Evolutionary conservation across 306 rosid species (phyloP).

Genomic region (Quercus dentata): DNA sequence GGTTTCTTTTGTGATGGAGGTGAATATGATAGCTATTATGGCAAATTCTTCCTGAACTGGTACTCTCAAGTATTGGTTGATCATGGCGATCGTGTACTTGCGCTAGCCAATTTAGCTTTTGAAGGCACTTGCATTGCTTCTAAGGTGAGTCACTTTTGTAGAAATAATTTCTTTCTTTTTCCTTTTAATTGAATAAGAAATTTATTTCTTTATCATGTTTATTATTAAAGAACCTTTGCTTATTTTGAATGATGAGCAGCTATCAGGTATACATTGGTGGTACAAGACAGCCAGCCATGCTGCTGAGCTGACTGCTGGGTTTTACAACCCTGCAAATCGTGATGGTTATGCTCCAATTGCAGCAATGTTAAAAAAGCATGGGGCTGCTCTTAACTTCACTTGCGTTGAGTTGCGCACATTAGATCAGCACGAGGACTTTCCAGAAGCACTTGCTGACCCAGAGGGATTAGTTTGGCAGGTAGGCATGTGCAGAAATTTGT

Average conservation of each 20-base stretch:
- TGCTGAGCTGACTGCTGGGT: slow-evolving; percentile 93
- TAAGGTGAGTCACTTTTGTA: slow-evolving; percentile 52
- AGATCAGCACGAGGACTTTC: slow-evolving; percentile 60
- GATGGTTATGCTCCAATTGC: slow-evolving; percentile 88
- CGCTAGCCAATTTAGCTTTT: slow-evolving; percentile 89
- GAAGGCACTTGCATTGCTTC: slow-evolving; percentile 82
- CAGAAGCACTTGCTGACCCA: slow-evolving; percentile 68
- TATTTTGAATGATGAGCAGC: slow-evolving; percentile 62
- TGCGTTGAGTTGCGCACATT: slow-evolving; percentile 52
- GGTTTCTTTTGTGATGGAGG: slow-evolving; percentile 98
- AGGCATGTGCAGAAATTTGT: slow-evolving; percentile 14
- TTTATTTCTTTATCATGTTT: slow-evolving; percentile 21
- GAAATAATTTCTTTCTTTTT: not conserved
- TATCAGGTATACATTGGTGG: slow-evolving; percentile 93
- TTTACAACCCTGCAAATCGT: slow-evolving; percentile 81
- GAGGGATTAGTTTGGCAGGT: slow-evolving; percentile 95
- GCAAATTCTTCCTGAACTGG: slow-evolving; percentile 97
- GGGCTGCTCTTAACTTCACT: slow-evolving; percentile 61
- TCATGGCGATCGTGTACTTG: slow-evolving; percentile 80
- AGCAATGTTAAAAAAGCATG: slow-evolving; percentile 68
- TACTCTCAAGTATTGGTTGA: slow-evolving; percentile 80
- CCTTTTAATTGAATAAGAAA: not conserved
- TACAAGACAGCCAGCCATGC: slow-evolving; percentile 94
- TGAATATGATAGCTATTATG: slow-evolving; percentile 92
- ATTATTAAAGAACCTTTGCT: slow-evolving; percentile 36